Base-by-base conservation (phyloP, 2,329 filamentous ascomycete species). In the Lasiodiplodia hormozganensis region DNA sequence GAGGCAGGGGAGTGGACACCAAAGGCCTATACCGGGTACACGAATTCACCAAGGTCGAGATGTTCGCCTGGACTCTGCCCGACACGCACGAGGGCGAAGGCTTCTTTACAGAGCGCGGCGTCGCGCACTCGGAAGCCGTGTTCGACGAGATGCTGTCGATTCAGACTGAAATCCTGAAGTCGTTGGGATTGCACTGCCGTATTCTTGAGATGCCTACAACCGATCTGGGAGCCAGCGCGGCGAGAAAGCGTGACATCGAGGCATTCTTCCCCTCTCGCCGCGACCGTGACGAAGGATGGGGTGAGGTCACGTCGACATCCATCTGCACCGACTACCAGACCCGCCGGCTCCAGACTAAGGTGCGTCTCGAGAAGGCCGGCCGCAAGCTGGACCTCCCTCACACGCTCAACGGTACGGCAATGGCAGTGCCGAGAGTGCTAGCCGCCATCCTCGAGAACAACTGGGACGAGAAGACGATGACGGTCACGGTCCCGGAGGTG, bases 1-100 rank as follows among this genome's bases (percentile, higher is more conserved):
- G 96, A 38, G 92, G 94, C 0, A 87, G 95, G 49, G 96, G 96
- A 36, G 90, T 91, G 28, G 93, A 96, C 73, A 97, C 94, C 1
- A 97, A 97, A 81, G 96, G 96, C 5, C 83, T 99, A 1, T 99
- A 98, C 81, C 91, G 96, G 34, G 96, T 99, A 3, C 96, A 99
- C 81, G 96, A 99, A 81, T 99, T 99, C 81, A 97, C 94, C 34
- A 99, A 99, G 79, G 95, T 99, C 0, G 96, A 99, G 80, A 90
- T 99, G 85, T 98, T 99, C 77, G 94, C 92, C 0, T 99, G 96
- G 96, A 91, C 93, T 4, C 74, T 85, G 36, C 88, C 92, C 1
- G 85, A 88, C 65, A 31, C 57, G 62, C 47, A 68, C 67, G 75
- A 73, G 4, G 70, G 76, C 10, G 76, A 79, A 2, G 74, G 78